A percentile compares a stretch with the other conserved stretches of the same genome.
Evolutionary conservation across 768 basidiomycete genomes (phyloP).

Genomic region (Boletus vermiculosoides): DNA sequence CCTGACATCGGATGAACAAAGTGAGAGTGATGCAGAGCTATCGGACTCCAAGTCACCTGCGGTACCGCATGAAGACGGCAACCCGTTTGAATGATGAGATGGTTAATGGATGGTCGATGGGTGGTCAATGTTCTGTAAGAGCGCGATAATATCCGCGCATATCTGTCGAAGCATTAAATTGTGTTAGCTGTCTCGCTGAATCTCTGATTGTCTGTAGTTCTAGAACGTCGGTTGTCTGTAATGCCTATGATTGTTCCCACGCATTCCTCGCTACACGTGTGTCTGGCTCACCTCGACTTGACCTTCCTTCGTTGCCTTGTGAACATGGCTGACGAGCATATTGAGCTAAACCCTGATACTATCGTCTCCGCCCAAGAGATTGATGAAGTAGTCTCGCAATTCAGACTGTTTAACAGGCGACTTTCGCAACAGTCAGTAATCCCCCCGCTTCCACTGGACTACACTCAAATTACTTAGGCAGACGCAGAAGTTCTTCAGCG

Average conservation of each 20-base stretch:
- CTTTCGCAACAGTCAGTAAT: conserved; percentile 29
- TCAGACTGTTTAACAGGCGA: conserved; percentile 26
- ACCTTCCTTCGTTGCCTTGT: not conserved
- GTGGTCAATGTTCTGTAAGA: conserved; percentile 27
- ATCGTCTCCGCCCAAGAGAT: conserved; percentile 28
- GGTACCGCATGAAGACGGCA: conserved; percentile 56
- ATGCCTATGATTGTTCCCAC: conserved; percentile 31
- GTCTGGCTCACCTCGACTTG: not conserved
- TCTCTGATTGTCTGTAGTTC: conserved; percentile 24
- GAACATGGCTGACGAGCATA: conserved; percentile 25
- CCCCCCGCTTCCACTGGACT: not conserved
- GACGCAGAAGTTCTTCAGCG: conserved; percentile 40
- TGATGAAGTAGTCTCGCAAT: conserved; percentile 32
- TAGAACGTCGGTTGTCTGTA: conserved; percentile 23
- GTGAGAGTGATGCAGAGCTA: conserved; percentile 39
- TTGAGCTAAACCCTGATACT: conserved; percentile 6
- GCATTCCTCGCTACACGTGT: conserved; percentile 14
- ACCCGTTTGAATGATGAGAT: conserved; percentile 54
- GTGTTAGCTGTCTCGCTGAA: conserved; percentile 31
- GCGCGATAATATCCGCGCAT: conserved; percentile 18
- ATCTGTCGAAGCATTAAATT: conserved; percentile 25
- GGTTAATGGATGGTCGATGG: conserved; percentile 4
- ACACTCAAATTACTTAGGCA: conserved; percentile 27
- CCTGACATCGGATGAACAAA: conserved; percentile 31
- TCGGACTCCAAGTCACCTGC: conserved; percentile 30